These are phyloP conservation scores for Colletotrichum sp. DNA, from an alignment of 2,329 filamentous ascomycete genomes.

Conservation along the genomic window DNA sequence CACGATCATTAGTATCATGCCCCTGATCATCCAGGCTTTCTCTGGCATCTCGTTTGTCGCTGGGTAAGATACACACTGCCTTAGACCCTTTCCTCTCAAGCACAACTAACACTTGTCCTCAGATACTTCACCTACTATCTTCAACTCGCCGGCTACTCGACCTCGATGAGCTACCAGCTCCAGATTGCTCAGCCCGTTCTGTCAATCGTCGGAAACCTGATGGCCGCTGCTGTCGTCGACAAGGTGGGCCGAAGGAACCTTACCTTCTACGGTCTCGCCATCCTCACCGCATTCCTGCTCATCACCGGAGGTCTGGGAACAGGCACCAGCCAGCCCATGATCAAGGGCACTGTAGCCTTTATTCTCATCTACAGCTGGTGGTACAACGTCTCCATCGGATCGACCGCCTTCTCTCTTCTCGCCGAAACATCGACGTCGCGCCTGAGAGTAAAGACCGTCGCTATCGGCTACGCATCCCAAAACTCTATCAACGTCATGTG, in stretches of 20 bases:
- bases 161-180: conserved; percentile 38
- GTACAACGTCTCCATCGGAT: conserved; percentile 46
- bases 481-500: conserved; percentile 26
- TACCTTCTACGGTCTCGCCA: conserved; percentile 37
- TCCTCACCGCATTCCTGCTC: conserved; percentile 43
- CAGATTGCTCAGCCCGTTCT: conserved; percentile 43
- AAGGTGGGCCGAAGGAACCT: conserved; percentile 38
- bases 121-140: conserved; percentile 38
- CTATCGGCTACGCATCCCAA: conserved; percentile 38
- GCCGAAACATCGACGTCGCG: conserved; percentile 41
- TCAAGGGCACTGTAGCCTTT: conserved; percentile 34
- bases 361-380: conserved; percentile 42
- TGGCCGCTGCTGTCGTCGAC: conserved; percentile 42
- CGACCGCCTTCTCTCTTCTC: conserved; percentile 42
- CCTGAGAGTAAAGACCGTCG: conserved; percentile 43
- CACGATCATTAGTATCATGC: conserved; percentile 42
- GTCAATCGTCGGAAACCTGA: conserved; percentile 43
- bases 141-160: conserved; percentile 44
- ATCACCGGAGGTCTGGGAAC: conserved; percentile 40
- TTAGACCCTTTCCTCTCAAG: conserved; percentile 15
- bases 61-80: conserved; percentile 36
- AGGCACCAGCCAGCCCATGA: conserved; percentile 23
- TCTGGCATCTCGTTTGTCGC: conserved; percentile 38
- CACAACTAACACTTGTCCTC: not conserved
- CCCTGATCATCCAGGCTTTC: conserved; percentile 38